Conservation (phyloP, 345 rosid species). For the Eucalyptus tenuipes region DNA sequence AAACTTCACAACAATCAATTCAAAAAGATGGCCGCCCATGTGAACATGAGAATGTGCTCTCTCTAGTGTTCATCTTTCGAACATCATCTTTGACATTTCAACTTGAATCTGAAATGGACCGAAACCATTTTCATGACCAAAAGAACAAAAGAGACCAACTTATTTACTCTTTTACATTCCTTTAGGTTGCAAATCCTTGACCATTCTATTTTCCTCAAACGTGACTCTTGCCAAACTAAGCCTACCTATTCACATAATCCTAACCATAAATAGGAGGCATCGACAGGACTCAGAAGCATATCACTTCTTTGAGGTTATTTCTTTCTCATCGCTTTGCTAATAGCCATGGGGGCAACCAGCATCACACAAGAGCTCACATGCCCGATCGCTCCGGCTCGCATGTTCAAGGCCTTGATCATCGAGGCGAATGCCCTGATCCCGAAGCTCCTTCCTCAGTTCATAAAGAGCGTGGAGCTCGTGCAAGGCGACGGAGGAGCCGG, state of each 20-base stretch:
- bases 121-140: background rate
- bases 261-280: background rate
- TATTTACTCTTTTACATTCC: background rate
- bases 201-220: background rate
- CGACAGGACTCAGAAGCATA: background rate
- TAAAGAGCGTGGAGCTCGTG: background rate
- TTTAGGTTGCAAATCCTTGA: background rate
- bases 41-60: background rate
- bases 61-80: background rate
- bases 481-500: constrained; percentile 23
- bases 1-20: background rate
- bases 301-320: background rate
- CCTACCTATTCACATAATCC: background rate
- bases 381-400: constrained; percentile 5
- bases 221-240: background rate
- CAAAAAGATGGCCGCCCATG: background rate
- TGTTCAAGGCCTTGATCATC: constrained; percentile 20
- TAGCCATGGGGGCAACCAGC: constrained; percentile 6
- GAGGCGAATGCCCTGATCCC: constrained; percentile 4
- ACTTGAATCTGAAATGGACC: background rate
- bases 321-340: background rate
- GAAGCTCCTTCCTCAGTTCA: constrained; percentile 6
- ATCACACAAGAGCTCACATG: constrained; percentile 2
- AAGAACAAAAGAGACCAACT: background rate
- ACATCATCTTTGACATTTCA: background rate